Evolutionary conservation across 176 grass and related monocot genomes (phyloP).

Genomic region (Carex kokanica): DNA sequence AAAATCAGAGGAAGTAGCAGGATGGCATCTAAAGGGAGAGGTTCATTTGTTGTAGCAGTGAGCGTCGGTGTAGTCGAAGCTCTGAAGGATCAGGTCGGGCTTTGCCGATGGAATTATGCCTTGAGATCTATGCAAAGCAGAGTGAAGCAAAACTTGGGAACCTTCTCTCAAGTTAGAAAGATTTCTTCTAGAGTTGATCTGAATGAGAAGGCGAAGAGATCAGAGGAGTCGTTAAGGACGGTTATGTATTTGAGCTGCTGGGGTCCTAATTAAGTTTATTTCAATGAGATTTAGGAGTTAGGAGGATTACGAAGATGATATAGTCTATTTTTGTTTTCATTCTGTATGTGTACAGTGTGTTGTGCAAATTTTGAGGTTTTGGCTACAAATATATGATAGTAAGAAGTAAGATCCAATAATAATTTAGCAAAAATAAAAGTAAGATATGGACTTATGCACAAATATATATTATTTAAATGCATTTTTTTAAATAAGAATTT

Average conservation of each 20-base stretch:
- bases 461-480: too few relatives aligned
- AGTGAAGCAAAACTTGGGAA: not conserved
- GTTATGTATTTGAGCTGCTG: conserved; percentile 46
- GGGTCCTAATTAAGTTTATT: not conserved
- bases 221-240: conserved; percentile 47
- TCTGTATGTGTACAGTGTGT: too few relatives aligned
- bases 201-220: conserved; percentile 4
- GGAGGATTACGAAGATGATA: too few relatives aligned
- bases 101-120: conserved; percentile 50
- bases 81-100: conserved; percentile 51
- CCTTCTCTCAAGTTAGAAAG: not conserved
- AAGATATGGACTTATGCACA: too few relatives aligned
- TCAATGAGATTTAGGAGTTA: too few relatives aligned
- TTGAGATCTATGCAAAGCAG: conserved; percentile 30
- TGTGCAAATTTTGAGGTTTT: too few relatives aligned
- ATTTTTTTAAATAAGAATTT: too few relatives aligned
- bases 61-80: conserved; percentile 56
- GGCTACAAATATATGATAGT: too few relatives aligned
- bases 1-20: not conserved
- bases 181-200: not conserved
- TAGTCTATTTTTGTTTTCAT: too few relatives aligned
- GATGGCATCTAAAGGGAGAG: conserved; percentile 35
- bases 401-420: too few relatives aligned
- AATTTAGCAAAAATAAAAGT: too few relatives aligned
- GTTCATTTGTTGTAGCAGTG: conserved; percentile 45